Evolutionary conservation across 495 filamentous ascomycete species (phyloP).

Genomic region (Penicillium pancosmium): DNA sequence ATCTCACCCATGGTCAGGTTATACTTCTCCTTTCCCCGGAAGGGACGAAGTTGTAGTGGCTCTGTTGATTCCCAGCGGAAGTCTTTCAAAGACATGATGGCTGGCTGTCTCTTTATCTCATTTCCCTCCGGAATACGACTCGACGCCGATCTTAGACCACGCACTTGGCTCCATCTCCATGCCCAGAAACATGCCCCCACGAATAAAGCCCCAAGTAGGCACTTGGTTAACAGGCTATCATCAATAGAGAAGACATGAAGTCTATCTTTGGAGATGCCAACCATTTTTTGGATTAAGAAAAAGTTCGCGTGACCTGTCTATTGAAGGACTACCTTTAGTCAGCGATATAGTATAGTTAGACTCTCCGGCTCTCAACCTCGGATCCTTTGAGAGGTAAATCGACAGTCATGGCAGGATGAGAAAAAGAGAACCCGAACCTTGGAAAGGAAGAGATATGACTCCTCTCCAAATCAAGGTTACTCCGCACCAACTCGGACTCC

Average conservation of each 20-base stretch:
- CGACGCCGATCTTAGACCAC: not conserved
- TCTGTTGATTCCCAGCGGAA: conserved; percentile 65
- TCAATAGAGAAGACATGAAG: not conserved
- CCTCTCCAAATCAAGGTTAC: conserved; percentile 1
- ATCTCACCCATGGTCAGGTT: conserved; percentile 70
- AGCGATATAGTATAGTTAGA: no score
- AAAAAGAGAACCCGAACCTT: no score
- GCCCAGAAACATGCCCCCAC: not conserved
- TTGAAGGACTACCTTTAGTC: no score
- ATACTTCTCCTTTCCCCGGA: conserved; percentile 63
- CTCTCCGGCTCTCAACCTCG: no score
- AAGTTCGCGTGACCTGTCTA: not conserved
- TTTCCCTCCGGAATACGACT: not conserved
- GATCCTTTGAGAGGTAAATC: no score
- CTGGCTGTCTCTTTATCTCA: conserved; percentile 1
- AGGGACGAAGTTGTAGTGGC: conserved; percentile 65
- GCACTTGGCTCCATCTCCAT: conserved; percentile 5
- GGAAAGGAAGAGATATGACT: not conserved
- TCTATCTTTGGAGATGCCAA: not conserved
- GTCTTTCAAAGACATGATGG: conserved; percentile 54
- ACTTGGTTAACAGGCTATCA: not conserved
- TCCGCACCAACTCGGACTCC: conserved; percentile 16
- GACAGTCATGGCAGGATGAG: no score
- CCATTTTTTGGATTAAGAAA: not conserved
- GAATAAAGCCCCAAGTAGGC: conserved; percentile 1